Evolutionary conservation across 2,329 filamentous ascomycete species (phyloP).

Genomic region (Cladosporium sp.): DNA sequence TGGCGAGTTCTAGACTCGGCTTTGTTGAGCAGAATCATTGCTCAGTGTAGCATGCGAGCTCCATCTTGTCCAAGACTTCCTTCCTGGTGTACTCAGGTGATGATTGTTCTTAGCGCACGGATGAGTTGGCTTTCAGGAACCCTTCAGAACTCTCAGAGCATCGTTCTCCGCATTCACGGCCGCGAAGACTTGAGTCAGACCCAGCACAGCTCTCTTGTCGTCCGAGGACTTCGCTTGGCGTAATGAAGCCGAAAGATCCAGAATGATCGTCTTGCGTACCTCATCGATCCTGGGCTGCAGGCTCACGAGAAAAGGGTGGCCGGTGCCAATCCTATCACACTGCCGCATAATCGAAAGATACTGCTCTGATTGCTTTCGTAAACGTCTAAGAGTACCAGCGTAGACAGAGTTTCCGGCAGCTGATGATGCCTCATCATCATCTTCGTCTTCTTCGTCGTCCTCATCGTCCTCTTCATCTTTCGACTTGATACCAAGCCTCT

Average conservation of each 20-base stretch:
- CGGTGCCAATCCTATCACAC: slow-evolving; percentile 44
- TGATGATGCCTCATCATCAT: slow-evolving; percentile 29
- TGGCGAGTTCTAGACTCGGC: no score
- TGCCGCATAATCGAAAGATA: slow-evolving; percentile 52
- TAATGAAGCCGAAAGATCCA: slow-evolving; percentile 59
- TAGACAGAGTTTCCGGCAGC: slow-evolving; percentile 30
- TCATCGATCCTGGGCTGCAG: slow-evolving; percentile 52
- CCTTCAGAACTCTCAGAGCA: slow-evolving; percentile 51
- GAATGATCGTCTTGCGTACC: slow-evolving; percentile 55
- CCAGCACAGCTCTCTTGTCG: slow-evolving; percentile 43
- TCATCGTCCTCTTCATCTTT: slow-evolving; percentile 22
- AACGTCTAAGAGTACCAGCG: slow-evolving; percentile 31
- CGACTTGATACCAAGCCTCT: slow-evolving; percentile 50
- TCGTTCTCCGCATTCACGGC: slow-evolving; percentile 56
- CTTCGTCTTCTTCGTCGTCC: slow-evolving; percentile 23
- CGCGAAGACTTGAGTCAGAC: slow-evolving; percentile 54
- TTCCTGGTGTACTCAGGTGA: no score
- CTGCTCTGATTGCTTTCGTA: slow-evolving; percentile 52
- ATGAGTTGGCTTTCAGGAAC: slow-evolving; percentile 17
- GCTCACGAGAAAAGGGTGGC: slow-evolving; percentile 57
- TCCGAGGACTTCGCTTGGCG: slow-evolving; percentile 47
- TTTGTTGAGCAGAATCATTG: no score
- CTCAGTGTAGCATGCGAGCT: no score
- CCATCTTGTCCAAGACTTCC: no score
- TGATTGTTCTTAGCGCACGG: no score